Base-by-base conservation (phyloP, 2,329 filamentous ascomycete genomes). In the Ascochyta pisi region DNA sequence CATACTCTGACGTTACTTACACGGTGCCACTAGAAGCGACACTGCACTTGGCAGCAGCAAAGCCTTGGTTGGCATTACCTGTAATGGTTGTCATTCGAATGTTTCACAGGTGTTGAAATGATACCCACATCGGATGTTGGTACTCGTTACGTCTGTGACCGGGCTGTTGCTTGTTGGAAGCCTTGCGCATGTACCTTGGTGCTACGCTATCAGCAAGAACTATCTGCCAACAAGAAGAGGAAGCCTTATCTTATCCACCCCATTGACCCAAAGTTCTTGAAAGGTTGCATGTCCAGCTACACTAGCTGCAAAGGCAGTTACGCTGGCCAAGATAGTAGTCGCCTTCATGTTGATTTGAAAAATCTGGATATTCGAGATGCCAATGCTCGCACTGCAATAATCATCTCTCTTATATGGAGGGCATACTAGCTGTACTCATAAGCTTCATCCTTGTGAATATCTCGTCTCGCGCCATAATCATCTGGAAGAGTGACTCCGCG, bases 111-210 rank as follows among this genome's bases (percentile, higher is more conserved):
- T 16, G 6, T 49, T 26, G 6, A 2, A 3, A 12, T 10, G 22
- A 22, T 10, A 24, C 50, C 56, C 54, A 64, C 84, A 86, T 39
- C 82, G 82, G 15, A 87, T 73, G 51, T 81, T 78, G 63, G 81
- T 77, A 48, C 79, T 81, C 22, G 76, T 79, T 10, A 86, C 83
- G 64, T 85, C 80, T 19, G 76, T 65, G 12, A 75, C 61, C 1
- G 73, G 70, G 50, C 62, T 73, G 49, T 73, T 87, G 66, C 57
- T 66, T 8, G 50, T 63, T 8, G 69, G 69, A 2, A 72, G 57
- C 22, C 69, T 58, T 12, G 66, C 70, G 37, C 69, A 73, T 24
- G 62, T 56, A 24, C 62, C 60, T 56, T 65, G 46, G 57, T 59
- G 27, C 35, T 52, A 23, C 1, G 23, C 2, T 35, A 47, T 38